Base-by-base conservation (phyloP, 257 asterid genomes). In the Ocimum tenuiflorum region DNA sequence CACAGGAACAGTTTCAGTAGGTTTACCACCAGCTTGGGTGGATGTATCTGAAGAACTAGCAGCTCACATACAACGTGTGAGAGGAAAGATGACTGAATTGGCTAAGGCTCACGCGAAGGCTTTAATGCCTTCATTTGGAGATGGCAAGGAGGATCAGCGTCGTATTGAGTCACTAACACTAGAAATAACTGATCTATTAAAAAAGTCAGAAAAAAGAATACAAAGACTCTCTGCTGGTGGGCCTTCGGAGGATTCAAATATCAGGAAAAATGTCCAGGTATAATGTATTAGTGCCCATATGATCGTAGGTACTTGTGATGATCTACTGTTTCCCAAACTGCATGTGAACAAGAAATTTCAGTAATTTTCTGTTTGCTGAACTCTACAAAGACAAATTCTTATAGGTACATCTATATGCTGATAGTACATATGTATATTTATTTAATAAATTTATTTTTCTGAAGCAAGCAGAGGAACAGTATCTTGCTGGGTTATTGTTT, bases 231-330 rank as follows among this genome's bases (percentile, higher is more conserved):
- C 97, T 79, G 75, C 85, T 67, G 88, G 77, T 73, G 99, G 99
- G 61, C 91, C 95, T 69, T 68, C 91, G 0, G 99, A 89, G 86
- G 99, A 92, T 80, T 90, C 97, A 67, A 92, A 85, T 78, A 80
- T 92, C 67, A 80, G 99, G 76, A 92, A 92, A 82, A 92, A 92
- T 75, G 99, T 89, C 69, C 99, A 92, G 99, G 99, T 92, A 86
- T 67, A 62, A 47, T 67, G 69, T 70, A 56, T 48, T 29, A 46
- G 49, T 68, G 71, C 58, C 53, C 57, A 65, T 47, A 59, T 19
- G 22, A 19, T 51, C 48, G 8, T 31, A 67, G n/a, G 43, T 36
- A 48, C n/a, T 11, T 60, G 38, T 67, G 35, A 47, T 51, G n/a
- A 62, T 56, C 58, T 74, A 51, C 41, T 35, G 49, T 63, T 56